Percentiles rank a stretch among this genome's conserved stretches.
phyloP scores from a whole-genome alignment of 2,329 filamentous ascomycete genomes.

The Pleomassaria siparia region DNA sequence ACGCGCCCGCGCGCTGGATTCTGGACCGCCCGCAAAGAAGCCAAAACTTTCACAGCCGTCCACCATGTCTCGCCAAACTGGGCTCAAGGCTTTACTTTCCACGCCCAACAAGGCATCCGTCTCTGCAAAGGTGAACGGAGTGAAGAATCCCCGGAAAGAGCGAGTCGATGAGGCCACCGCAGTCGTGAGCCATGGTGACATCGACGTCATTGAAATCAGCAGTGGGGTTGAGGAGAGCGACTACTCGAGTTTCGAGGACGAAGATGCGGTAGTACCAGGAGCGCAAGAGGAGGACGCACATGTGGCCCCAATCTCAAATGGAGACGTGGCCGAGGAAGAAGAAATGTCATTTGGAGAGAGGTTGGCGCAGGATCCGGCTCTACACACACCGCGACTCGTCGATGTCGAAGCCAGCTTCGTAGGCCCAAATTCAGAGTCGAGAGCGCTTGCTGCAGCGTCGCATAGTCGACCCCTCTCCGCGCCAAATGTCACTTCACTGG shows the following conservation, averaged over 20 bases:
- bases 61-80: constrained; percentile 23
- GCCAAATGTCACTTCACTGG: constrained; percentile 77
- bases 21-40: constrained; percentile 41
- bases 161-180: constrained; percentile 61
- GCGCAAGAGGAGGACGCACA: constrained; percentile 27
- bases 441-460: constrained; percentile 46
- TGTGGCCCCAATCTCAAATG: constrained; percentile 21
- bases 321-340: constrained; percentile 38
- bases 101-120: constrained; percentile 37
- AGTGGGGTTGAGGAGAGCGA: constrained; percentile 46
- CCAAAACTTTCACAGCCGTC: constrained; percentile 36
- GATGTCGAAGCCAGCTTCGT: constrained; percentile 67
- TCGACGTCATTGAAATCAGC: constrained; percentile 51
- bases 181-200: constrained; percentile 48
- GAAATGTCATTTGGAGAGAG: constrained; percentile 86
- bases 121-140: constrained; percentile 56
- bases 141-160: constrained; percentile 52
- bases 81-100: constrained; percentile 35
- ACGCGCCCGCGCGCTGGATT: constrained; percentile 23
- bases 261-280: constrained; percentile 22
- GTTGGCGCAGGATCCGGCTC: constrained; percentile 63
- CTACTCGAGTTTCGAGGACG: constrained; percentile 30
- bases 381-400: constrained; percentile 54
- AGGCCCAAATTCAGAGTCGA: constrained; percentile 48
- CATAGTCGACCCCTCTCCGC: constrained; percentile 55